Evolutionary conservation across 1,139 yeast genomes (phyloP), one percentile per base, ranked within the genome.

Genomic region (Magnusiomyces starmeri): DNA sequence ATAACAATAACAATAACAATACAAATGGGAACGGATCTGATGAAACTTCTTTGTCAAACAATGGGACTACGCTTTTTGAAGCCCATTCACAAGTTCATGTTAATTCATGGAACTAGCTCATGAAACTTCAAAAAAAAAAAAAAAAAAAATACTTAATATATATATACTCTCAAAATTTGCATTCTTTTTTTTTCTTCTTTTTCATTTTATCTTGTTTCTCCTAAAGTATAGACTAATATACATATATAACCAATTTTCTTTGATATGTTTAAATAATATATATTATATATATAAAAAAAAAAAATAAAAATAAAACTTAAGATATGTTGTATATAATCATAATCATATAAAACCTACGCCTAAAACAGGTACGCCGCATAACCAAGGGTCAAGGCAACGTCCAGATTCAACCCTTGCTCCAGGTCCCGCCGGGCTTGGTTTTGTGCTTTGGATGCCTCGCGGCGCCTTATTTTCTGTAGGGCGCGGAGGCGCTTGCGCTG

Each of bases 351-450:
- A 7, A 2, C n/a, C n/a, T n/a, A n/a, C n/a, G n/a, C n/a, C n/a
- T n/a, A n/a, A n/a, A n/a, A n/a, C 29, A 43, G 24, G 34, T 25
- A 43, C n/a, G 45, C 45, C 12, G 29, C 40, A 34, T 27, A 45
- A 4, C 56, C 56, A 6, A 53, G 43, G 2, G 52, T 32, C 16
- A 53, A 41, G 10, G 43, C 54, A 2, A 51, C 56, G 29, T 53
- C 56, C 20, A 53, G 29, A 29, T 53, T 51, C 16, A 53, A 44
- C 8, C 56, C 54, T 25, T 53, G 56, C 41, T 53, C 54, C 16
- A 46, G 50, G 39, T 53, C 56, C 7, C 56, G 46, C 21, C 40
- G 27, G 6, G 34, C 25, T 8, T 41, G 29, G 12, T 43, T 20
- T 24, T 46, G 48, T 10, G 47, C 46, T 7, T 43, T 50, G 37